These are phyloP conservation scores for Acanthamoeba castellanii DNA, from an alignment of 208 protist species.

Conservation along the genomic window DNA sequence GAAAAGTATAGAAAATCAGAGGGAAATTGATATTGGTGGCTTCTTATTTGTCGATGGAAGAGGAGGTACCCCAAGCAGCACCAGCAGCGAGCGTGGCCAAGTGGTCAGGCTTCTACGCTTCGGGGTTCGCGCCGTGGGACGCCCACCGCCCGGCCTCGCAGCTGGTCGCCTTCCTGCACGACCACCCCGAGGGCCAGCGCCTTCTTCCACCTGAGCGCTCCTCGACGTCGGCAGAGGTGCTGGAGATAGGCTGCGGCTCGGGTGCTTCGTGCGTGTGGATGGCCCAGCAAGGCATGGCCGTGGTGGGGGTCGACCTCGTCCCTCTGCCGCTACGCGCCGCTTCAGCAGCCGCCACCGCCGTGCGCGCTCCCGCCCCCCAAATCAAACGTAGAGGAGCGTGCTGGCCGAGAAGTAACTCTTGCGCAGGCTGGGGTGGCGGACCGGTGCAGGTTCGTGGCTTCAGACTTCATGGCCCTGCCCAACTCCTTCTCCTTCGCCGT, in stretches of 20 bases:
- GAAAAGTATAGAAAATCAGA: no score
- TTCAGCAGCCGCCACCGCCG: neutral
- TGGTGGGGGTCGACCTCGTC: neutral
- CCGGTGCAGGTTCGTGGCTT: neutral
- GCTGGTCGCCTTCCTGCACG: neutral
- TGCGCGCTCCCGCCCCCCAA: neutral
- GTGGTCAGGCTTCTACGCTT: neutral
- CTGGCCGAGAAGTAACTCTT: no score
- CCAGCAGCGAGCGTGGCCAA: neutral
- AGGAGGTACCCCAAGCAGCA: no score
- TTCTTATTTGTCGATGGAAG: no score
- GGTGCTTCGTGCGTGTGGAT: slow-evolving; percentile 34
- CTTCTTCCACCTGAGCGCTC: neutral
- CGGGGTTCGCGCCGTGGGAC: neutral
- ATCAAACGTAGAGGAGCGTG: neutral
- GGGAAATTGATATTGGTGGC: no score
- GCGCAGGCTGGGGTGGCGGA: neutral
- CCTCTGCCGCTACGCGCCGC: neutral
- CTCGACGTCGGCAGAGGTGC: neutral
- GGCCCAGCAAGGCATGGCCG: neutral
- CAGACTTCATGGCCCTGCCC: slow-evolving; percentile 10
- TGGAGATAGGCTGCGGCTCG: neutral
- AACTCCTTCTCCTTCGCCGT: neutral
- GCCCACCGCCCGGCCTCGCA: neutral
- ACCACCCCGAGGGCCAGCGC: slow-evolving; percentile 12